A percentile compares a stretch with the other conserved stretches of the same genome.
phyloP scores from a whole-genome alignment of 768 basidiomycete genomes.

The Tephrocybe sp. region DNA sequence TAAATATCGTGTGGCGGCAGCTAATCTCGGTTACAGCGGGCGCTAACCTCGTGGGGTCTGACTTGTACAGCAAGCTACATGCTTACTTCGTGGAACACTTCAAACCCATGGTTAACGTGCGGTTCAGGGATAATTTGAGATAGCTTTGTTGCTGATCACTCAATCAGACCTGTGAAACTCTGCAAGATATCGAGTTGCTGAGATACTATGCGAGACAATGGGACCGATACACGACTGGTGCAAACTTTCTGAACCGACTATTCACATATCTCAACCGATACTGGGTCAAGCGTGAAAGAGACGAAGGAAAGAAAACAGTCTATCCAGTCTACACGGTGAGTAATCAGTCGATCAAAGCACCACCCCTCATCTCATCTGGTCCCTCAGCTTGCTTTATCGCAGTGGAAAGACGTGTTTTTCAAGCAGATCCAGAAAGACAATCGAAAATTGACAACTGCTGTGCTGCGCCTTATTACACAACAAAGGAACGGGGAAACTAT shows the following conservation, averaged over 20 bases:
- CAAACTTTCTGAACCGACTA: conserved; percentile 93
- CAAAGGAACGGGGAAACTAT: conserved; percentile 96
- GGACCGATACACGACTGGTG: conserved; percentile 96
- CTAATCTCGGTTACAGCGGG: conserved; percentile 54
- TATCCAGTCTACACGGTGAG: conserved; percentile 95
- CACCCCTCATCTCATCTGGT: conserved; percentile 5
- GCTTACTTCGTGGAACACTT: conserved; percentile 88
- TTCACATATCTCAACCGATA: conserved; percentile 98
- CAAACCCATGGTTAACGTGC: conserved; percentile 56
- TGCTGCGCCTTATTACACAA: conserved; percentile 85
- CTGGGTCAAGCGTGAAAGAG: conserved; percentile 99
- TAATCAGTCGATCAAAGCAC: conserved; percentile 5
- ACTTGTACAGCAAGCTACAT: conserved; percentile 93
- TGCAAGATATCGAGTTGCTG: conserved; percentile 89
- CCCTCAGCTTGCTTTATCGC: conserved; percentile 82
- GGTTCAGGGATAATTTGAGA: conserved; percentile 15
- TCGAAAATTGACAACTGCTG: conserved; percentile 80
- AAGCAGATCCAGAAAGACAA: conserved; percentile 78
- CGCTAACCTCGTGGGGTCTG: conserved; percentile 96
- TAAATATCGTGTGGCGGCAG: conserved; percentile 7
- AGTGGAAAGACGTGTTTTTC: conserved; percentile 96
- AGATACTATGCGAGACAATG: conserved; percentile 93
- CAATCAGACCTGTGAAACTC: conserved; percentile 69
- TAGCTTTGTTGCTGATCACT: conserved; percentile 1
- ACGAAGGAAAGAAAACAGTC: conserved; percentile 94